Percentiles rank a stretch among this genome's conserved stretches.
Conservation (phyloP, 192 early-diverging fungal species). For the Phlyctochytrium arcticum region DNA sequence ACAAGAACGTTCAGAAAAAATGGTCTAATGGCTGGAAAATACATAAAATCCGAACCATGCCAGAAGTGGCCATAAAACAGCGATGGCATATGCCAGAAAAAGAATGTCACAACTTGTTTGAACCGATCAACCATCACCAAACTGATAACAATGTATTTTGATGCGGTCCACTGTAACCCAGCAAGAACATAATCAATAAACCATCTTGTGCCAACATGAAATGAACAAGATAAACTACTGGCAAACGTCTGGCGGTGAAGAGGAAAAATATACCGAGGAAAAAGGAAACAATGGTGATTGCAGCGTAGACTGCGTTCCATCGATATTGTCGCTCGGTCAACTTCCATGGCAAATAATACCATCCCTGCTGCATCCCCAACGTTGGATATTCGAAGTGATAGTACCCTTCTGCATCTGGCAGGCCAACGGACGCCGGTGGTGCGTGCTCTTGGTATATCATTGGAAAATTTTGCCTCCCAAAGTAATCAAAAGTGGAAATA, state of each 20-base stretch:
- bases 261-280: neutral
- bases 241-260: neutral
- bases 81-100: neutral
- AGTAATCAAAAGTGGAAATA: too few relatives aligned
- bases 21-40: too few relatives aligned
- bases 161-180: neutral
- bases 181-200: too few relatives aligned
- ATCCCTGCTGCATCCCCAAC: neutral
- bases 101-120: neutral
- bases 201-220: too few relatives aligned
- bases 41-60: too few relatives aligned
- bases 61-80: neutral
- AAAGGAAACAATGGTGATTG: neutral
- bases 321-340: neutral
- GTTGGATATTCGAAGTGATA: neutral
- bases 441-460: neutral
- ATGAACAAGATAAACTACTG: too few relatives aligned
- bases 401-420: neutral
- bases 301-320: neutral
- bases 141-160: neutral
- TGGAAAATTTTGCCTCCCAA: too few relatives aligned
- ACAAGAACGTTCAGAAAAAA: too few relatives aligned
- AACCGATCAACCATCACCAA: neutral
- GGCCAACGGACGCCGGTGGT: neutral
- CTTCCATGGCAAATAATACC: neutral